Evolutionary conservation across 2,329 filamentous ascomycete genomes (phyloP), one percentile per base, ranked within the genome.

Genomic region (Pseudocercospora ulei): DNA sequence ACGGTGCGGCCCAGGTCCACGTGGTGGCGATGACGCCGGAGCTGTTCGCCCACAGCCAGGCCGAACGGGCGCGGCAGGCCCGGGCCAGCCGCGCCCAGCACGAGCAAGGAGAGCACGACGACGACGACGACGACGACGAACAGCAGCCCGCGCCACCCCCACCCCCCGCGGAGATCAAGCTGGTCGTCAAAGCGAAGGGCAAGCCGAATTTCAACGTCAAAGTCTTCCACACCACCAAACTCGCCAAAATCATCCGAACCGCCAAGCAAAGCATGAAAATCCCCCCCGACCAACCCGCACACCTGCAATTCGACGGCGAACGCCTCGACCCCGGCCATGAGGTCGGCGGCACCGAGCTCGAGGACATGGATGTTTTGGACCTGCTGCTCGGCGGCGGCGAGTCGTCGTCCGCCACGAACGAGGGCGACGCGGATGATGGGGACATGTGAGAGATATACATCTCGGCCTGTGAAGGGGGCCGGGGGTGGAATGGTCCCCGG

Each of bases 21-120:
- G 70, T 93, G 47, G 78, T 87, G 58, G 82, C 80, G 4, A 84
- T 82, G 72, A 88, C 82, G 0, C 67, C 75, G 5, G 75, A 80
- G 7, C 60, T 73, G 1, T 80, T 75, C 28, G 61, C 61, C 41
- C 65, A 71, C 53, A 64, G 70, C 47, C 62, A 63, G 35, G 62
- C 66, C 19, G 65, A 70, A 44, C 72, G 75, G 49, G 62, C 50
- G 30, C 35, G 35, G 7, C 39, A 55, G 41, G 46, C 46, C 24
- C 34, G 27, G 34, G 19, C 29, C 18, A 35, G 17, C 20, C 33
- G 25, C 28, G 24, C 35, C 17, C 11, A 27, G 25, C 22, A 35
- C 25, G 18, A 39, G 20, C 13, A 23, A 13, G 7, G 27, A 4
- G 37, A 35, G 12, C 33, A 27, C 12, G 40, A 39, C 1, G 31